A percentile compares a stretch with the other conserved stretches of the same genome.
Conservation (phyloP, 2,329 filamentous ascomycete species). For the Ophiostoma sp. region DNA sequence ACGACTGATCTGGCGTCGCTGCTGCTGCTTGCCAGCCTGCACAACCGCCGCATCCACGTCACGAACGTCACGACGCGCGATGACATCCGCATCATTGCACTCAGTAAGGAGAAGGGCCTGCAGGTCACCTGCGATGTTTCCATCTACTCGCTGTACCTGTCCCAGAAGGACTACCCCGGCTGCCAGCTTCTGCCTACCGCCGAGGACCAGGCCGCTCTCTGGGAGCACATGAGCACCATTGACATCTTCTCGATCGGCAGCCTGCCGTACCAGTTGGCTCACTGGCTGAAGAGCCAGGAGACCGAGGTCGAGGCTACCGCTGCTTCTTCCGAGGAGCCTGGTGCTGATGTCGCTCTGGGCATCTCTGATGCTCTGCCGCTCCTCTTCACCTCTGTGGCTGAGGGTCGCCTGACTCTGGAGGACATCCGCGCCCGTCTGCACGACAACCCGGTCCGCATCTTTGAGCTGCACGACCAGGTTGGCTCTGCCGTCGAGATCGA, state of each 20-base stretch:
- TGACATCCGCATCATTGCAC: slow-evolving; percentile 68
- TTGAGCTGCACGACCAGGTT: slow-evolving; percentile 75
- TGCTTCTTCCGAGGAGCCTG: slow-evolving; percentile 31
- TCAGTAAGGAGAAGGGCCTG: slow-evolving; percentile 75
- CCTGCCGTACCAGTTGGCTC: slow-evolving; percentile 69
- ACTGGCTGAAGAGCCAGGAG: slow-evolving; percentile 39
- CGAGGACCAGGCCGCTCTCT: slow-evolving; percentile 66
- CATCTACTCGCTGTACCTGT: slow-evolving; percentile 72
- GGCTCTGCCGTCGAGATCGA: slow-evolving; percentile 69
- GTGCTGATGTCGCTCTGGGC: slow-evolving; percentile 52
- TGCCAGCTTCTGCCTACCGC: slow-evolving; percentile 60
- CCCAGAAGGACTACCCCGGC: slow-evolving; percentile 62
- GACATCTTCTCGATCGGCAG: slow-evolving; percentile 77
- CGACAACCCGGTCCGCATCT: slow-evolving; percentile 74
- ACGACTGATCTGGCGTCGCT: slow-evolving; percentile 68
- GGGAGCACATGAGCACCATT: slow-evolving; percentile 66
- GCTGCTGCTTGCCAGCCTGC: slow-evolving; percentile 68
- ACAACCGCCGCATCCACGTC: slow-evolving; percentile 72
- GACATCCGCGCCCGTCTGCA: slow-evolving; percentile 67
- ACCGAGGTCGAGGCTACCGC: neutral
- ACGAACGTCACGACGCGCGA: slow-evolving; percentile 76
- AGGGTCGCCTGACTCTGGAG: slow-evolving; percentile 66
- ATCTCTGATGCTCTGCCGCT: slow-evolving; percentile 70
- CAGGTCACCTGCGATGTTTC: slow-evolving; percentile 77
- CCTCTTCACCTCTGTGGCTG: slow-evolving; percentile 67